Conservation (phyloP, 2,329 filamentous ascomycete genomes). For the Ophidiomyces ophidiicola region DNA sequence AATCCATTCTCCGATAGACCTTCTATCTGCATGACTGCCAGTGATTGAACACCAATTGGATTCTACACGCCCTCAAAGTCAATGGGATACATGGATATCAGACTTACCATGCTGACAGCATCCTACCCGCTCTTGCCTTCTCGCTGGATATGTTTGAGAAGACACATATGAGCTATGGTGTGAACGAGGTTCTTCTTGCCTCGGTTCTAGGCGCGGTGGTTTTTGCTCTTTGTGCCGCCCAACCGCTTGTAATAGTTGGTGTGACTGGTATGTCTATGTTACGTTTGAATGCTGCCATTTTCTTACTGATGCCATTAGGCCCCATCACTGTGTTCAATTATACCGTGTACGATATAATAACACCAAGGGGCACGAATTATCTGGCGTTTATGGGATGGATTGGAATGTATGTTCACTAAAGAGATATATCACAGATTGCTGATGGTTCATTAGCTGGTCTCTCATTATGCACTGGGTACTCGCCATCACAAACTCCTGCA, state of each 20-base stretch:
- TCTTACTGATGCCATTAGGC: conserved; percentile 46
- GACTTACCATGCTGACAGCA: conserved; percentile 41
- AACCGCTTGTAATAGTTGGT: conserved; percentile 81
- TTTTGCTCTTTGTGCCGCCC: conserved; percentile 66
- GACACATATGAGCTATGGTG: conserved; percentile 70
- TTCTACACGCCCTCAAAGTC: not conserved
- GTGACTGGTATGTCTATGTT: conserved; percentile 56
- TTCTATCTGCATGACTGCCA: no score
- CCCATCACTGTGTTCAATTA: conserved; percentile 93
- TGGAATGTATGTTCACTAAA: conserved; percentile 47
- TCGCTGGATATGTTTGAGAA: conserved; percentile 89
- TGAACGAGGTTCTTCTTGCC: conserved; percentile 80
- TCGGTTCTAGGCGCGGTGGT: conserved; percentile 74
- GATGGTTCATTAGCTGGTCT: conserved; percentile 50
- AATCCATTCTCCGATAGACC: no score
- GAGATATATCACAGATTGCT: not conserved
- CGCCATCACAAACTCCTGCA: conserved; percentile 75
- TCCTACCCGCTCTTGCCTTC: conserved; percentile 75
- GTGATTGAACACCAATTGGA: not conserved
- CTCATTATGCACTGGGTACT: conserved; percentile 74
- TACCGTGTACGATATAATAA: conserved; percentile 82
- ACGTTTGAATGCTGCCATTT: conserved; percentile 30
- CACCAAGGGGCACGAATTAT: conserved; percentile 64
- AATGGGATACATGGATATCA: conserved; percentile 3
- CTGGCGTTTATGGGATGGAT: conserved; percentile 89